Conservation (phyloP, 2,329 filamentous ascomycete genomes). For the Hymenoscyphus infarciens region DNA sequence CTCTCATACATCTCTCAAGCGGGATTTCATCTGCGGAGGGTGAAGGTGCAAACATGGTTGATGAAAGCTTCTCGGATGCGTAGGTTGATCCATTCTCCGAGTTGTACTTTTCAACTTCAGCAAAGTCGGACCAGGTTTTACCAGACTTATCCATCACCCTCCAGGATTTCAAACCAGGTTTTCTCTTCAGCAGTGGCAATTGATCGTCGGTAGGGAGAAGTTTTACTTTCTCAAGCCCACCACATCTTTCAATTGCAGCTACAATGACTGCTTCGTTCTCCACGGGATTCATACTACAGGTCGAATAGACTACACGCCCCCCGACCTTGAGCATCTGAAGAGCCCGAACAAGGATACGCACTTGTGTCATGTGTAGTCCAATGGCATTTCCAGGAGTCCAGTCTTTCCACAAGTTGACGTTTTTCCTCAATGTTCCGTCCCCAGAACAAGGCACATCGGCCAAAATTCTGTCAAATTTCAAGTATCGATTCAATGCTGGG, state of each 20-base stretch:
- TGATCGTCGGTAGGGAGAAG: constrained; percentile 79
- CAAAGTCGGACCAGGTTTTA: constrained; percentile 75
- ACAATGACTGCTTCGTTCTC: constrained; percentile 94
- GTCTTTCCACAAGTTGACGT: constrained; percentile 89
- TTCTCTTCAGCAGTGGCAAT: constrained; percentile 72
- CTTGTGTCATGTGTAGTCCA: constrained; percentile 81
- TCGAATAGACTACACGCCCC: constrained; percentile 93
- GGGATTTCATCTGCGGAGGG: constrained; percentile 60
- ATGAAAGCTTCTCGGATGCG: constrained; percentile 64
- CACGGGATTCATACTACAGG: constrained; percentile 97
- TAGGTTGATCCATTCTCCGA: constrained; percentile 56
- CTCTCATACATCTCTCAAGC: constrained; percentile 84
- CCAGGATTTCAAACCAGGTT: constrained; percentile 76
- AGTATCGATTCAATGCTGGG: constrained; percentile 61
- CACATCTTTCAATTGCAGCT: constrained; percentile 84
- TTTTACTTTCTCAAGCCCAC: constrained; percentile 74
- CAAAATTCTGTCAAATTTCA: constrained; percentile 95
- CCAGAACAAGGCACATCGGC: constrained; percentile 97
- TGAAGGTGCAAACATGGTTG: constrained; percentile 77
- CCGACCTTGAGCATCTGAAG: constrained; percentile 95
- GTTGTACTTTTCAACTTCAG: constrained; percentile 70
- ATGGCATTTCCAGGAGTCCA: constrained; percentile 87
- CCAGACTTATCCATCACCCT: constrained; percentile 85
- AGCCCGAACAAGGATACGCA: constrained; percentile 84
- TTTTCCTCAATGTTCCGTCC: constrained; percentile 92